Percentiles rank a stretch among this genome's conserved stretches.
These are phyloP conservation scores for Daldinia concentrica DNA, from an alignment of 495 filamentous ascomycete species.

Conservation along the genomic window DNA sequence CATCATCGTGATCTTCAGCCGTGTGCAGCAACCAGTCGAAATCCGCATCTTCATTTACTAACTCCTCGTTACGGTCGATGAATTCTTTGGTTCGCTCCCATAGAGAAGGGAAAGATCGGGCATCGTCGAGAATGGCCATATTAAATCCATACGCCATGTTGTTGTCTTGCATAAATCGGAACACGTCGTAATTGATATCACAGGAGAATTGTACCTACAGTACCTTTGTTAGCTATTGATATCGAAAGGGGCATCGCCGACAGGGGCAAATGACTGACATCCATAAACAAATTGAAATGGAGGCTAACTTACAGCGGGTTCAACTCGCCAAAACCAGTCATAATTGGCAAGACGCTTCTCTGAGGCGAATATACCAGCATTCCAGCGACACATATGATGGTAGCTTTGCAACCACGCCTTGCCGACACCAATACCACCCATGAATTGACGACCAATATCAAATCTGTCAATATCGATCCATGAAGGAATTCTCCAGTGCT, in stretches of 20 bases:
- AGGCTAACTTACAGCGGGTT: constrained; percentile 61
- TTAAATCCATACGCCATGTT: constrained; percentile 74
- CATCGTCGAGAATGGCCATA: constrained; percentile 64
- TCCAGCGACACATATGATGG: constrained; percentile 80
- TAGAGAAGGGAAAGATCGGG: constrained; percentile 59
- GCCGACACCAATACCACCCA: constrained; percentile 64
- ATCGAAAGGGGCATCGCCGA: neutral
- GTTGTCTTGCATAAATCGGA: constrained; percentile 78
- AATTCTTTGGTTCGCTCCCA: constrained; percentile 59
- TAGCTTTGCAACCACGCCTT: constrained; percentile 67
- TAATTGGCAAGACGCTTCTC: constrained; percentile 71
- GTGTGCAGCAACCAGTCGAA: constrained; percentile 59
- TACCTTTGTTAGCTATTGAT: constrained; percentile 14
- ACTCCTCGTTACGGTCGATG: constrained; percentile 55
- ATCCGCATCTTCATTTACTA: constrained; percentile 61
- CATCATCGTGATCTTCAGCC: constrained; percentile 18
- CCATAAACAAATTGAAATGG: neutral
- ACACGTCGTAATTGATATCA: constrained; percentile 75
- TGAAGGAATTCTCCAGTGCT: constrained; percentile 77
- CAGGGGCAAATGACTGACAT: neutral
- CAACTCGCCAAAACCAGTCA: constrained; percentile 81
- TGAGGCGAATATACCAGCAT: constrained; percentile 79
- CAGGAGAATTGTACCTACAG: constrained; percentile 68
- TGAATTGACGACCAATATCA: constrained; percentile 60
- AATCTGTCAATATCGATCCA: constrained; percentile 70